These are phyloP conservation scores for Lactarius deliciosus DNA, from an alignment of 768 basidiomycete genomes.

Conservation along the genomic window DNA sequence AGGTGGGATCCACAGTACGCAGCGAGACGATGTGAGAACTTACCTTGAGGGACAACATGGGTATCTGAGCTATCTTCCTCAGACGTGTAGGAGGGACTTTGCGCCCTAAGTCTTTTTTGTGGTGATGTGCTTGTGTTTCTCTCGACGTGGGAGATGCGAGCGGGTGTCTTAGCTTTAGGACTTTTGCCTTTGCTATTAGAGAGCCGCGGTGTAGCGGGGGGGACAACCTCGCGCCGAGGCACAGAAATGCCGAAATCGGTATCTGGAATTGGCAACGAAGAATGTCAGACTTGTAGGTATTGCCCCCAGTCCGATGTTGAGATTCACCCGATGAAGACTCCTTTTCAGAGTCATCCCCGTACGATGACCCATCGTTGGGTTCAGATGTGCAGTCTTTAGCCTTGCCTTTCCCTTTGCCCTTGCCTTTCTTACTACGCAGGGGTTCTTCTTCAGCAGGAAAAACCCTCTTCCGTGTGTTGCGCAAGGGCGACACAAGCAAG, in stretches of 20 bases:
- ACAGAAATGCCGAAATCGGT: too few relatives aligned
- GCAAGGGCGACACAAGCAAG: not conserved
- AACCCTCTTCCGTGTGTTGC: not conserved
- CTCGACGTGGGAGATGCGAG: not conserved
- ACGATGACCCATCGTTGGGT: not conserved
- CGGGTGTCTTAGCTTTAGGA: not conserved
- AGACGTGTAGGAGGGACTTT: not conserved
- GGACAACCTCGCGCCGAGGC: too few relatives aligned
- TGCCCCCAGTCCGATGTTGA: not conserved
- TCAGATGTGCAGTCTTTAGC: not conserved
- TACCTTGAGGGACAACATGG: constrained; percentile 4
- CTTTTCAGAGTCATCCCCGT: not conserved
- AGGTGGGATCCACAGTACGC: not conserved
- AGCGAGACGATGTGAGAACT: not conserved
- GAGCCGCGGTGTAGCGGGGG: not conserved
- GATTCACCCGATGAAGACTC: not conserved
- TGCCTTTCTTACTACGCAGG: not conserved
- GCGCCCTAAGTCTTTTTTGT: not conserved
- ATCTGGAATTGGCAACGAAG: not conserved
- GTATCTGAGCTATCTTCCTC: not conserved
- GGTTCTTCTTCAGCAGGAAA: not conserved
- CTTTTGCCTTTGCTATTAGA: not conserved
- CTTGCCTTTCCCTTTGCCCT: not conserved
- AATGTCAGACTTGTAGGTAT: not conserved
- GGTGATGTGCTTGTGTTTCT: not conserved